Conservation (phyloP, 2,329 filamentous ascomycete species). For the Beauveria sp. region DNA sequence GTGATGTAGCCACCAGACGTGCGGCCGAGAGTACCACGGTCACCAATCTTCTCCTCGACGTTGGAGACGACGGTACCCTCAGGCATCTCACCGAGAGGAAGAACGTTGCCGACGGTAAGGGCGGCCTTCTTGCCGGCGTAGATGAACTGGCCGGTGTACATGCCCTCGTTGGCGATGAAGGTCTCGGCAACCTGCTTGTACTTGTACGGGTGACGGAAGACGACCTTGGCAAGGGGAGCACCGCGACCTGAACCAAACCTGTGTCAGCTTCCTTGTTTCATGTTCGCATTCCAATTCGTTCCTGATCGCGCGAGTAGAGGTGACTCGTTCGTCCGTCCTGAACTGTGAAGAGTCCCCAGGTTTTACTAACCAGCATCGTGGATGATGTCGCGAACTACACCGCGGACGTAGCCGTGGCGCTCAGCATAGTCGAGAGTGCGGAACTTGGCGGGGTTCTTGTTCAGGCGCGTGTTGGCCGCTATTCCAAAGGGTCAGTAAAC, state of each 20-base stretch:
- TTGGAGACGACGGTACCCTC: conserved; percentile 99
- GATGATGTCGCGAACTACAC: conserved; percentile 97
- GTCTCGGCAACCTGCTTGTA: conserved; percentile 98
- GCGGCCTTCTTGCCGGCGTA: conserved; percentile 99
- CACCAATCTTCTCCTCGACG: conserved; percentile 97
- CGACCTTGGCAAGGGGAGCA: conserved; percentile 92
- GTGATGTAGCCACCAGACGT: conserved; percentile 99
- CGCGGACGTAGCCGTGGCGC: conserved; percentile 94
- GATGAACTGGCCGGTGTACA: conserved; percentile 99
- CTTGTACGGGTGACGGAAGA: conserved; percentile 96
- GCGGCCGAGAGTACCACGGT: conserved; percentile 91
- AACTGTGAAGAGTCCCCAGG: neutral
- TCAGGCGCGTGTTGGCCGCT: conserved; percentile 81
- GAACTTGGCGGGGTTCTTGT: conserved; percentile 83
- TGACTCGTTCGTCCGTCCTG: conserved; percentile 13
- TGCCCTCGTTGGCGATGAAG: conserved; percentile 99
- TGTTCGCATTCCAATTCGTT: conserved; percentile 10
- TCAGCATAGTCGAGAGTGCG: conserved; percentile 93
- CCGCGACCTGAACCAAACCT: conserved; percentile 53
- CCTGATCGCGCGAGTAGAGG: conserved; percentile 12
- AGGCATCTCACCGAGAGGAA: conserved; percentile 87
- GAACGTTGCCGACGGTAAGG: conserved; percentile 94
- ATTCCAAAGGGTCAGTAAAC: conserved; percentile 25
- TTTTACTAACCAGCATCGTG: conserved; percentile 72
- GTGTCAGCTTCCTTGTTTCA: conserved; percentile 20